Conservation (phyloP, 1,139 yeast genomes). For the Sugiyamaella grinbergsii region DNA sequence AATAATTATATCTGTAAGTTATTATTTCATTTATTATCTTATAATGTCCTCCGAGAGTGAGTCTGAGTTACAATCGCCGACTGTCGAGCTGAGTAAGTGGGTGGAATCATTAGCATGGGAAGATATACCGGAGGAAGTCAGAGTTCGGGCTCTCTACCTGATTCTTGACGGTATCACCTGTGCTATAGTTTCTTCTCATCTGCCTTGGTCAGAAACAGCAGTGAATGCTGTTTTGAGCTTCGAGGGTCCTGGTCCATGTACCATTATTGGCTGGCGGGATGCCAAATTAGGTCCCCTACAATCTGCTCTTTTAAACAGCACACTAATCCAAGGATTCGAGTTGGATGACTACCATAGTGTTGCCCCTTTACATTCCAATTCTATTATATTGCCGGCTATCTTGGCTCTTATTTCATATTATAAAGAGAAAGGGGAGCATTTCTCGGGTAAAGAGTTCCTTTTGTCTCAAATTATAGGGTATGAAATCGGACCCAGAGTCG, state of each 20-base stretch:
- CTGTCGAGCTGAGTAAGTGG: slow-evolving; percentile 21
- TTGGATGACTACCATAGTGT: slow-evolving; percentile 24
- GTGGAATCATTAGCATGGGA: slow-evolving; percentile 21
- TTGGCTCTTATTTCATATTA: slow-evolving; percentile 17
- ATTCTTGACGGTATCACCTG: slow-evolving; percentile 24
- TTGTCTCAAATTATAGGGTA: slow-evolving; percentile 20
- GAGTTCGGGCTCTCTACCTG: slow-evolving; percentile 18
- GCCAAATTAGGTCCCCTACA: slow-evolving; percentile 16
- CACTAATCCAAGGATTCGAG: slow-evolving; percentile 25
- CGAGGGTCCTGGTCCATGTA: slow-evolving; percentile 19
- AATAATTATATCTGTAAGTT: not conserved
- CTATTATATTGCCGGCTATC: slow-evolving; percentile 22
- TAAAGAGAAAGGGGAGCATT: not conserved
- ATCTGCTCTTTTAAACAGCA: slow-evolving; percentile 22
- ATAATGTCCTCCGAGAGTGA: no score
- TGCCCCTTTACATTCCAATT: slow-evolving; percentile 25
- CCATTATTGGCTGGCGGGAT: slow-evolving; percentile 24
- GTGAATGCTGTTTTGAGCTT: slow-evolving; percentile 20
- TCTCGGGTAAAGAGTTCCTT: slow-evolving; percentile 20
- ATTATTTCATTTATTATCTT: not conserved
- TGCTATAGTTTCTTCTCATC: slow-evolving; percentile 22
- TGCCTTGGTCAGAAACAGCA: slow-evolving; percentile 26
- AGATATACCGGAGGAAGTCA: slow-evolving; percentile 19
- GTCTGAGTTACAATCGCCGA: slow-evolving; percentile 9
- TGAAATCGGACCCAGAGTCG: slow-evolving; percentile 25